These are phyloP conservation scores for Metarhizium sp. DNA, from an alignment of 2,329 filamentous ascomycete species.

Conservation along the genomic window DNA sequence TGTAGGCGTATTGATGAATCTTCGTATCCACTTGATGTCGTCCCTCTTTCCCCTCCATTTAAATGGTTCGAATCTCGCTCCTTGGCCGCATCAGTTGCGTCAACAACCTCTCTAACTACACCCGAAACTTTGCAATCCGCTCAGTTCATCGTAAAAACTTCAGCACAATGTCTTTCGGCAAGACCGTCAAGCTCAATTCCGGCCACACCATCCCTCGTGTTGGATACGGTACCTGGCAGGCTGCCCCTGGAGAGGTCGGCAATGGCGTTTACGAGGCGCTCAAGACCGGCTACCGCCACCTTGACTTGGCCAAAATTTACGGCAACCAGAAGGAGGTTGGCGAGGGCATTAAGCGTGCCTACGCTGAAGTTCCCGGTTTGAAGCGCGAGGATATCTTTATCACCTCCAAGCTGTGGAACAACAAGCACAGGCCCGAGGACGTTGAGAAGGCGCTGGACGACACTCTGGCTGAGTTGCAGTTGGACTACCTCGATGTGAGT, in stretches of 20 bases:
- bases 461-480: slow-evolving; percentile 44
- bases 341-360: slow-evolving; percentile 40
- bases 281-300: slow-evolving; percentile 54
- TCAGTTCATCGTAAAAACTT: neutral
- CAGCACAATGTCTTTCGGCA: slow-evolving; percentile 43
- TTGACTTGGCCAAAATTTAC: slow-evolving; percentile 46
- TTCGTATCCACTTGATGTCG: slow-evolving; percentile 4
- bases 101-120: slow-evolving; percentile 1
- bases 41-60: neutral
- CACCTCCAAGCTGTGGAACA: slow-evolving; percentile 59
- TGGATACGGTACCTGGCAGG: slow-evolving; percentile 58
- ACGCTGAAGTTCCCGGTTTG: slow-evolving; percentile 38
- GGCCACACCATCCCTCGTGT: slow-evolving; percentile 57
- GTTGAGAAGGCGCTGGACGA: slow-evolving; percentile 47
- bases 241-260: slow-evolving; percentile 53
- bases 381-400: slow-evolving; percentile 48
- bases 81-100: neutral
- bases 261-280: slow-evolving; percentile 56
- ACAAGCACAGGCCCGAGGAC: slow-evolving; percentile 49
- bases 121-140: neutral
- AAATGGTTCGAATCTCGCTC: neutral
- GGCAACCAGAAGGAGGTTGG: slow-evolving; percentile 55
- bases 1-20: neutral
- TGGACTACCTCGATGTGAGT: slow-evolving; percentile 47
- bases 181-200: slow-evolving; percentile 49